Evolutionary conservation across 306 rosid species (phyloP).

Genomic region (Dicorynia guianensis): DNA sequence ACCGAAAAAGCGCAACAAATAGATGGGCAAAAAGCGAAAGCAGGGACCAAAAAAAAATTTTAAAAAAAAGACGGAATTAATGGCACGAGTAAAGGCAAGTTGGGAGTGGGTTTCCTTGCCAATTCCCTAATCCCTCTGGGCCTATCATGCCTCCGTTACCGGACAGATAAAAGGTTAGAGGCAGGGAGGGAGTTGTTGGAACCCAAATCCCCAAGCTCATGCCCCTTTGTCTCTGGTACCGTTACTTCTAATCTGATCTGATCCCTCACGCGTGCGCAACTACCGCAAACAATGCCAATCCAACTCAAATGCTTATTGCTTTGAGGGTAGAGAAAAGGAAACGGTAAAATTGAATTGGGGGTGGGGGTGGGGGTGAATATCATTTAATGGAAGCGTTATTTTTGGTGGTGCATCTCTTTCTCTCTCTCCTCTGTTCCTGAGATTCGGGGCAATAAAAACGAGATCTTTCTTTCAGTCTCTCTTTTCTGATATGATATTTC

Average conservation of each 20-base stretch:
- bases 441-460: slow-evolving; percentile 40
- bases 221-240: too few relatives aligned
- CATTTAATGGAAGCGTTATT: background rate
- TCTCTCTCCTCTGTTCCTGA: slow-evolving; percentile 35
- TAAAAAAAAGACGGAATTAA: background rate
- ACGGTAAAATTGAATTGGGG: slow-evolving; percentile 2
- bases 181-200: background rate
- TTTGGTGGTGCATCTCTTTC: background rate
- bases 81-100: background rate
- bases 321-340: background rate
- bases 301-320: slow-evolving; percentile 24
- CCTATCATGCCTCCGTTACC: slow-evolving; percentile 18
- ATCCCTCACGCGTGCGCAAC: slow-evolving; percentile 45
- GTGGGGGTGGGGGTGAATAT: too few relatives aligned
- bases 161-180: background rate
- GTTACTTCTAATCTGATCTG: too few relatives aligned
- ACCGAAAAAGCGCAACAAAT: background rate
- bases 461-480: slow-evolving; percentile 40
- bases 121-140: too few relatives aligned
- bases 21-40: background rate
- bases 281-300: slow-evolving; percentile 21
- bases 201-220: too few relatives aligned
- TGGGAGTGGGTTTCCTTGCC: background rate
- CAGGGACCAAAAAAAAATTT: background rate
- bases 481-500: slow-evolving; percentile 42